phyloP scores from a whole-genome alignment of 140 eudicot genomes.

The Bidens hawaiensis region DNA sequence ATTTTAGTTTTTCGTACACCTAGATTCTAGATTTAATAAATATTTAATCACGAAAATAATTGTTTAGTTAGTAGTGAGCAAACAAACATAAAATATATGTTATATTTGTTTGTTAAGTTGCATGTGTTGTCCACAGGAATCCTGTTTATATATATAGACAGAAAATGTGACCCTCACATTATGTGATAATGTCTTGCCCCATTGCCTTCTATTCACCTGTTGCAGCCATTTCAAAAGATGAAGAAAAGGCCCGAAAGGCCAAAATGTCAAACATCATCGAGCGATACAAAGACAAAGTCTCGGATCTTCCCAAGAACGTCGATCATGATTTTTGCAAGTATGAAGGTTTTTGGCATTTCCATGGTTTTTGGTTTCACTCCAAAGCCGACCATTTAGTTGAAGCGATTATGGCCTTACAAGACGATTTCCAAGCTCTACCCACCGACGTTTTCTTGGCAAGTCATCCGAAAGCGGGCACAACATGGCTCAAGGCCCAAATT shows the following conservation, averaged over 20 bases:
- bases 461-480: conserved; percentile 5
- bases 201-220: not conserved
- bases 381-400: conserved; percentile 6
- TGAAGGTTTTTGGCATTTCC: conserved; percentile 1
- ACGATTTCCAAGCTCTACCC: not conserved
- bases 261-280: conserved; percentile 8
- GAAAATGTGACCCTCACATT: too few species aligned
- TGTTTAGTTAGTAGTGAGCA: too few species aligned
- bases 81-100: too few species aligned
- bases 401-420: not conserved
- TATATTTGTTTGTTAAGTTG: too few species aligned
- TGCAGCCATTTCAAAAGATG: conserved; percentile 1
- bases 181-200: not conserved
- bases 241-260: conserved; percentile 5
- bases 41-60: too few species aligned
- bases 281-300: conserved; percentile 4
- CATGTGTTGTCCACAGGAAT: too few species aligned
- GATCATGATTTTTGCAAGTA: not conserved
- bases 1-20: too few species aligned
- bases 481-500: conserved; percentile 1
- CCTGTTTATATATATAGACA: too few species aligned
- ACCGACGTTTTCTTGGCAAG: conserved; percentile 1
- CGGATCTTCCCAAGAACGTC: not conserved
- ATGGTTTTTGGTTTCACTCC: conserved; percentile 2
- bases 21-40: too few species aligned